Evolutionary conservation across 169 alveolate species (phyloP), one percentile per base, ranked within the genome.

Genomic region (Theileria parva): DNA sequence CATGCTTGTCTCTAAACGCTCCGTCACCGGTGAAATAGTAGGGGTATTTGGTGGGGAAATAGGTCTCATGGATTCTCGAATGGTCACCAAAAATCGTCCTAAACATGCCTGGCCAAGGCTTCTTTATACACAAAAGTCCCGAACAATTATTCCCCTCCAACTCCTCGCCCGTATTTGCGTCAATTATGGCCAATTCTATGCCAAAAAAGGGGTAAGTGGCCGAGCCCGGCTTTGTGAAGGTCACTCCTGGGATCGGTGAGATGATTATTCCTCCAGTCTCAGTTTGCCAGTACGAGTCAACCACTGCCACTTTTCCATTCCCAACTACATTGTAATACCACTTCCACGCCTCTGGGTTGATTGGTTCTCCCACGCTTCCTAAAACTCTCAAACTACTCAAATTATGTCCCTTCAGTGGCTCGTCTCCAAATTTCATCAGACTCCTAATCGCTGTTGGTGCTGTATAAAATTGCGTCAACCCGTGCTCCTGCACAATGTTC

Each of bases 361-460:
- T 95, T 19, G 98, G 97, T 91, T 96, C 98, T n/a, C 98, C 98
- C 19, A 96, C 98, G 48, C 91, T 85, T 25, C 96, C 97, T 48
- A 93, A 76, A 11, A 94, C 85, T 44, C 96, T 68, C 64, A 93
- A 67, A 15, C 92, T 84, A 19, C 92, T 78, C 60, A 89, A 39
- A 61, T 92, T 94, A 77, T 92, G 85, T 51, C 85, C 81, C 50
- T 74, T 79, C 17, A 93, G 80, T 15, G 80, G 91, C 9, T 86
- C 92, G 37, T 92, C 96, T 0, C 96, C 93, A 60, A 74, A 85
- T 37, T 88, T 88, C 95, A 95, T 96, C 51, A 95, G 88, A 9
- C 95, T 93, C 77, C 99, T 88, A 48, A 98, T 93, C 23, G 98
- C 99, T 11, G 99, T 97, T 13, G 99, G 99, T n/a, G 99, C 99